Conservation (phyloP, 176 grass and related monocot species). For the Areca catechu region DNA sequence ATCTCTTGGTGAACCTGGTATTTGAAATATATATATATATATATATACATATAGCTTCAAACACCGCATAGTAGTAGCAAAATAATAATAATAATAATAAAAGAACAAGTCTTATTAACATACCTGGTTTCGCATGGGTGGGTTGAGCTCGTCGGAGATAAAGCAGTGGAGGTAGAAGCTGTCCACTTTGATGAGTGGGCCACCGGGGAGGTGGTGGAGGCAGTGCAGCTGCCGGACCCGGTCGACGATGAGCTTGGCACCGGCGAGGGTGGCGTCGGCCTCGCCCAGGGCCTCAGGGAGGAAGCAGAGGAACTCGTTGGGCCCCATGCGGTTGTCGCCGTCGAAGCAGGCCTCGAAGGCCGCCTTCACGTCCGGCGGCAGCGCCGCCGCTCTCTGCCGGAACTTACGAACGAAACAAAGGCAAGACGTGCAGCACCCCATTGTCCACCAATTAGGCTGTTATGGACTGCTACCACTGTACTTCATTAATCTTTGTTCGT, state of each 20-base stretch:
- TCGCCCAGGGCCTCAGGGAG: conserved; percentile 36
- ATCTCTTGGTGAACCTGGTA: conserved; percentile 12
- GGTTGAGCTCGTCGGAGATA: conserved; percentile 60
- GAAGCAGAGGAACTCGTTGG: conserved; percentile 34
- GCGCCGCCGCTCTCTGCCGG: conserved; percentile 36
- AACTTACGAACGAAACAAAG: conserved; percentile 93
- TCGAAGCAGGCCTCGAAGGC: conserved; percentile 8
- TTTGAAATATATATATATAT: too few species aligned
- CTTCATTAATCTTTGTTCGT: too few species aligned
- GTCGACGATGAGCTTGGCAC: conserved; percentile 24
- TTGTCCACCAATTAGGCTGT: background rate
- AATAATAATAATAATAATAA: too few species aligned
- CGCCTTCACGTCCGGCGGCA: conserved; percentile 50
- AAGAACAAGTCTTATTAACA: too few species aligned
- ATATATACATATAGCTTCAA: background rate
- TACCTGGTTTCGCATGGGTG: conserved; percentile 35
- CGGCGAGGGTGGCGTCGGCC: conserved; percentile 20
- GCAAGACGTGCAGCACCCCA: conserved; percentile 42
- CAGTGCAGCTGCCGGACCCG: conserved; percentile 1
- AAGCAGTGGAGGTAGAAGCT: conserved; percentile 57
- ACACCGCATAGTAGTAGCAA: too few species aligned
- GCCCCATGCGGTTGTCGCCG: background rate
- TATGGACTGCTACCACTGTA: too few species aligned
- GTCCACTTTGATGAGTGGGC: conserved; percentile 21
- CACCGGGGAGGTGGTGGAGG: background rate